phyloP scores from a whole-genome alignment of 129 eudicot species.

The Ambrosia trifida region DNA sequence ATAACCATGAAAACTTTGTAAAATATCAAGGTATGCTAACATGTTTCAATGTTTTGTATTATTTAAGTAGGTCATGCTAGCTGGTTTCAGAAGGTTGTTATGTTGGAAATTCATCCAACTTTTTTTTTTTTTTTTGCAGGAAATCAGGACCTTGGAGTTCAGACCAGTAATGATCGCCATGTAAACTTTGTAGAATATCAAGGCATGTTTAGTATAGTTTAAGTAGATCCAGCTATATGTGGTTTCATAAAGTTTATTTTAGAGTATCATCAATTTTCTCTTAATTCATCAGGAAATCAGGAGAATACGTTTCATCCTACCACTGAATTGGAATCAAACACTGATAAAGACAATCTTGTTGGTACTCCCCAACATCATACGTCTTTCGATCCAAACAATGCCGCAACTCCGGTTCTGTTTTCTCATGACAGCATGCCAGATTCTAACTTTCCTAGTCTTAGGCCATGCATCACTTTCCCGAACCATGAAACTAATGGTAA shows the following conservation, averaged over 20 bases:
- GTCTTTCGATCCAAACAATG: conserved; percentile 20
- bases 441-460: conserved; percentile 32
- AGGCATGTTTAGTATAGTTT: conserved; percentile 24
- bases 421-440: conserved; percentile 26
- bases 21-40: conserved; percentile 28
- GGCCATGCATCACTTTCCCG: conserved; percentile 32
- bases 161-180: conserved; percentile 20
- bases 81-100: background rate
- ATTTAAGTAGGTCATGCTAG: conserved; percentile 3
- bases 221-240: conserved; percentile 2
- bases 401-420: conserved; percentile 18
- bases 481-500: conserved; percentile 38
- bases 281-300: conserved; percentile 20
- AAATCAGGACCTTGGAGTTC: conserved; percentile 2
- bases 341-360: conserved; percentile 22
- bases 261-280: conserved; percentile 10
- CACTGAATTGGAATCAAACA: conserved; percentile 31
- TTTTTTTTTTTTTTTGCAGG: no score
- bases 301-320: conserved; percentile 29
- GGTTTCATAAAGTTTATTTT: conserved; percentile 17
- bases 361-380: conserved; percentile 28
- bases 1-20: background rate
- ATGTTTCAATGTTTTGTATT: background rate
- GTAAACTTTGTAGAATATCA: conserved; percentile 31
- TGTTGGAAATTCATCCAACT: no score